phyloP scores from a whole-genome alignment of 1,284 basidiomycete species.

The Uromyces viciae-fabae region DNA sequence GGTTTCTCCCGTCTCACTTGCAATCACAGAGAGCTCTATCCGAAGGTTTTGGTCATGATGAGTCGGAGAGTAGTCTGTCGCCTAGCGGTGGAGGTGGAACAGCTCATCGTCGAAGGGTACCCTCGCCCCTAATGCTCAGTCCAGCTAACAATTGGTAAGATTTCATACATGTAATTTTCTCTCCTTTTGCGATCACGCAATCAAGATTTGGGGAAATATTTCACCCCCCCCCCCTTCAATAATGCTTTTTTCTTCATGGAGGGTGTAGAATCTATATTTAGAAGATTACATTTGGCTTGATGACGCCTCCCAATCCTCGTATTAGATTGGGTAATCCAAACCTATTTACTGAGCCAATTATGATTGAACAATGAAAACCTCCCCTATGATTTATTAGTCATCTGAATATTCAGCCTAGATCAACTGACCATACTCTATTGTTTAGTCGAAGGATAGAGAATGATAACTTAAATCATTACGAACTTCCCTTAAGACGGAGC shows the following conservation, averaged over 20 bases:
- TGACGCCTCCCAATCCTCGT: neutral
- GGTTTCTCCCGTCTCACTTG: too few relatives aligned
- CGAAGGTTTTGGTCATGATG: too few relatives aligned
- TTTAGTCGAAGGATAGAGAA: neutral
- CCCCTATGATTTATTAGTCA: neutral
- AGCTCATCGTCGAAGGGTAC: neutral
- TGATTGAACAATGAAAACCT: neutral
- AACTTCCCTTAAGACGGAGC: neutral
- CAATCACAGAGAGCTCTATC: too few relatives aligned
- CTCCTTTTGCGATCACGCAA: neutral
- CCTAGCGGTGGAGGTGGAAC: too few relatives aligned
- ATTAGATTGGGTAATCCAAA: neutral
- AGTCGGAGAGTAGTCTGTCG: too few relatives aligned
- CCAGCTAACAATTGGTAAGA: neutral
- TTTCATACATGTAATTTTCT: neutral
- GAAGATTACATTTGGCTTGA: neutral
- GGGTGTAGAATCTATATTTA: neutral
- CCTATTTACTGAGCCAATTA: neutral
- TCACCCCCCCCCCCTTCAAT: neutral
- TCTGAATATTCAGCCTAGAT: neutral
- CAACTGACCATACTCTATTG: neutral
- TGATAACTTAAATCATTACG: neutral
- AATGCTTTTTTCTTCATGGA: neutral
- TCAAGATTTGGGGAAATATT: neutral
- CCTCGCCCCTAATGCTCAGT: neutral